Evolutionary conservation across 148 eudicot species (phyloP), one percentile per base, ranked within the genome.

Genomic region (Vaccinium vitisidaea): DNA sequence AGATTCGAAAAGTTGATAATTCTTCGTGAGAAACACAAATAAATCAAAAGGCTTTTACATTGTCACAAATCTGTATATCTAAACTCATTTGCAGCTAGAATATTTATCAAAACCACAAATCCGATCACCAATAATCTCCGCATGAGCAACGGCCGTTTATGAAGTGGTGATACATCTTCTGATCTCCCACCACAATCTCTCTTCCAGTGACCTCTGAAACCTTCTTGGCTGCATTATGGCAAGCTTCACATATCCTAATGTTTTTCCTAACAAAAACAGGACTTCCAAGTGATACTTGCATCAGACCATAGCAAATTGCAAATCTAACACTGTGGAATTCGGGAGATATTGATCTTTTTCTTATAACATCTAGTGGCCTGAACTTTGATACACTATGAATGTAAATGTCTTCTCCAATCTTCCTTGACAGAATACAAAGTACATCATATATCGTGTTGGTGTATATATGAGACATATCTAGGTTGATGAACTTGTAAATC

Each of bases 161-260:
- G 83, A 95, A 92, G 86, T 89, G 93, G 86, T 95, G 98, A 87
- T 88, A 95, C 59, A 95, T 94, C 90, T 92, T 94, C 0, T 92
- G 87, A 86, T 95, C 95, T 27, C 97, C 98, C 19, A 95, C 94
- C 63, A 92, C 58, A 80, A 93, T 92, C 87, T 93, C 93, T 70
- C 98, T 89, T 39, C 70, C 78, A 46, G 89, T 88, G 52, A 85
- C 76, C 83, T 82, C 80, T 43, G 95, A 93, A 30, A 94, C 88
- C 87, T 88, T 94, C 88, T 89, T 93, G 7, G 83, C 88, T 82
- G 88, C 91, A 74, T 75, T 55, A 83, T 93, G 98, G 81, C 98
- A 94, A 83, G 91, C 89, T 84, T 90, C 91, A 83, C 98, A 93
- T 74, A 93, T 75, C 85, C 95, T 88, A 76, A 87, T 67, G 82